These are phyloP conservation scores for Ceratocystis variospora DNA, from an alignment of 2,329 filamentous ascomycete genomes.

Conservation along the genomic window DNA sequence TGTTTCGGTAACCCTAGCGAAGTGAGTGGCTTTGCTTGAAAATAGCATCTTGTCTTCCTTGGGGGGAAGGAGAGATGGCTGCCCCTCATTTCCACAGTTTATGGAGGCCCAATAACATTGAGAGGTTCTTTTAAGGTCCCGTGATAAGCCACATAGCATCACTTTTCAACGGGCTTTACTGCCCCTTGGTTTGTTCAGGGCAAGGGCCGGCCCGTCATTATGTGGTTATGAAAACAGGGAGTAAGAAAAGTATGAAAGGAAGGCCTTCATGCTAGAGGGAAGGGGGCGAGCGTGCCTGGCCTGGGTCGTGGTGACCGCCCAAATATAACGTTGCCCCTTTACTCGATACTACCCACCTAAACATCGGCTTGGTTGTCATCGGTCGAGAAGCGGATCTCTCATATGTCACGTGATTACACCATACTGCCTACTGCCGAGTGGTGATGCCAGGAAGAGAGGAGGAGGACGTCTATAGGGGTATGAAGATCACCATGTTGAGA, in stretches of 20 bases:
- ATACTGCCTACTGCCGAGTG: too few species aligned
- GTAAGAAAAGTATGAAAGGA: background rate
- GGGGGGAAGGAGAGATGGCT: too few species aligned
- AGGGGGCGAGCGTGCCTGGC: background rate
- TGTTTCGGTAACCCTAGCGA: background rate
- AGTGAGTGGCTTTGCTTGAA: background rate
- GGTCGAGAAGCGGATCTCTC: too few species aligned
- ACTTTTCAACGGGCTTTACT: background rate
- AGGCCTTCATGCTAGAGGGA: background rate
- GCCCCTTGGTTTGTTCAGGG: background rate
- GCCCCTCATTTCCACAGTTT: too few species aligned
- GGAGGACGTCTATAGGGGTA: background rate
- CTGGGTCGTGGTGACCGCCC: background rate
- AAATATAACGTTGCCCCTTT: constrained; percentile 1
- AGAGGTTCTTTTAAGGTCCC: background rate
- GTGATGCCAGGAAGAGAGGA: background rate
- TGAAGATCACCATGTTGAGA: background rate
- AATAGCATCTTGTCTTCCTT: too few species aligned
- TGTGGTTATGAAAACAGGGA: background rate
- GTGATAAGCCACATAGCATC: background rate
- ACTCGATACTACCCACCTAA: background rate
- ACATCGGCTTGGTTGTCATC: background rate
- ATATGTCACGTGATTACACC: too few species aligned
- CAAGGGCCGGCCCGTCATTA: background rate
- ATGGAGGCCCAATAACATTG: background rate